Conservation (phyloP, 2,329 filamentous ascomycete species). For the Leptographium lundbergii region DNA sequence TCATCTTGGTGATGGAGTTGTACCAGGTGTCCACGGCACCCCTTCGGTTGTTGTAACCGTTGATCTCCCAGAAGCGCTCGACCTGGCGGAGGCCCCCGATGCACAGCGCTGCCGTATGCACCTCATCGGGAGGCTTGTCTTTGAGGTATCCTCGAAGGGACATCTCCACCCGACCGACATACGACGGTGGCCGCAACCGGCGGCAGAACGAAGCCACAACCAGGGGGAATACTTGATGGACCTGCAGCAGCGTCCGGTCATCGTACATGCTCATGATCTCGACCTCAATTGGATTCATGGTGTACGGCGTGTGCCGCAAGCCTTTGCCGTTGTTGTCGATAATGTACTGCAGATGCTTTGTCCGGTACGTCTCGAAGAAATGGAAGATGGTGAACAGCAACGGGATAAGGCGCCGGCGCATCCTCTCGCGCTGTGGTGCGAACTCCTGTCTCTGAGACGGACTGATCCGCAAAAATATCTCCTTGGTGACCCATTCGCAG, state of each 20-base stretch:
- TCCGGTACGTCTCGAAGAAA: slow-evolving; percentile 54
- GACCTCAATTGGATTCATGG: slow-evolving; percentile 48
- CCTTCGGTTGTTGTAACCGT: slow-evolving; percentile 49
- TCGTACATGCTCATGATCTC: slow-evolving; percentile 54
- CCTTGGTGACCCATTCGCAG: slow-evolving; percentile 52
- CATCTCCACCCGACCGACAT: slow-evolving; percentile 49
- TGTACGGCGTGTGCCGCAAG: slow-evolving; percentile 39
- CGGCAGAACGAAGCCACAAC: slow-evolving; percentile 53
- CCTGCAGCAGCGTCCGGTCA: slow-evolving; percentile 46
- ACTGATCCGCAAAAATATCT: slow-evolving; percentile 48
- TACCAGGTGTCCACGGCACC: slow-evolving; percentile 49
- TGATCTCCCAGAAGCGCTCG: slow-evolving; percentile 52
- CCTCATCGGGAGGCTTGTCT: slow-evolving; percentile 48
- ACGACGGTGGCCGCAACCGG: slow-evolving; percentile 49
- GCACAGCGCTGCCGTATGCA: slow-evolving; percentile 47
- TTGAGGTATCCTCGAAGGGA: slow-evolving; percentile 51
- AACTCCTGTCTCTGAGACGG: slow-evolving; percentile 43
- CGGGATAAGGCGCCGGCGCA: slow-evolving; percentile 51
- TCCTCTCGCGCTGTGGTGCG: slow-evolving; percentile 46
- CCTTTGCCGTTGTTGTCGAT: slow-evolving; percentile 37
- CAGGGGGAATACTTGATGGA: slow-evolving; percentile 52
- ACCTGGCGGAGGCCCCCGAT: slow-evolving; percentile 51
- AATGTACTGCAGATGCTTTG: slow-evolving; percentile 44
- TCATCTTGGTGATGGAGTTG: slow-evolving; percentile 33
- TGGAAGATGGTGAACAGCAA: slow-evolving; percentile 54